Evolutionary conservation across 768 basidiomycete genomes (phyloP), one percentile per base, ranked within the genome.

Genomic region (Suillus placidus): DNA sequence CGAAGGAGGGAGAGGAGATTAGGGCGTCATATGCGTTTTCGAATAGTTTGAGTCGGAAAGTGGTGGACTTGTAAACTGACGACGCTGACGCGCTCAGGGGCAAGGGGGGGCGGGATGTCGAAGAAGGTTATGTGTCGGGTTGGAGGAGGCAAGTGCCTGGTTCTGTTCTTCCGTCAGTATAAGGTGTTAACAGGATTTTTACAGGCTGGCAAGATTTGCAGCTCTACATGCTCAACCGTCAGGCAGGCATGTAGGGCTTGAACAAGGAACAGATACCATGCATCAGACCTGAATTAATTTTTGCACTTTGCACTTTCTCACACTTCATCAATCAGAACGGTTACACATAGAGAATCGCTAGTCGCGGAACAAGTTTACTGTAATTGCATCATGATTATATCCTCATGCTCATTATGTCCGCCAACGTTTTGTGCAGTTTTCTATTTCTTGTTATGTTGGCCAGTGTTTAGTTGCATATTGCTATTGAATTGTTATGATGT

Each of bases 81-180:
- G 54, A 91, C 92, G 55, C 81, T 93, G 73, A 86, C 87, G 62
- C 85, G 94, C 57, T 79, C 84, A 13, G 83, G 82, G 30, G 82
- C 81, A 73, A 80, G 76, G 26, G 73, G 77, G 42, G 75, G 81
- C 58, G 81, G 82, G 56, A 83, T 79, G 69, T 81, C 82, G 70
- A 93, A 91, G 86, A 95, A 94, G 78, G 94, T 95, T 37, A 91
- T 96, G 90, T 93, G 91, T 78, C 88, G 94, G 66, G 90, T 95
- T 67, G 94, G 94, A 55, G 93, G 92, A 77, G 92, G 92, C 89
- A 69, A 72, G 87, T 81, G 7, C 61, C 55, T 65, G 66, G 60
- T 0, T 18, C 6, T 23, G 32, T 3, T 47, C 62, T 16, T 66
- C 73, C 1, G 69, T 38, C 6, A 38, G 26, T 62, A 35, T 3